A percentile compares a stretch with the other conserved stretches of the same genome.
These are phyloP conservation scores for Aspergillus latus DNA, from an alignment of 2,329 filamentous ascomycete species.

Conservation along the genomic window DNA sequence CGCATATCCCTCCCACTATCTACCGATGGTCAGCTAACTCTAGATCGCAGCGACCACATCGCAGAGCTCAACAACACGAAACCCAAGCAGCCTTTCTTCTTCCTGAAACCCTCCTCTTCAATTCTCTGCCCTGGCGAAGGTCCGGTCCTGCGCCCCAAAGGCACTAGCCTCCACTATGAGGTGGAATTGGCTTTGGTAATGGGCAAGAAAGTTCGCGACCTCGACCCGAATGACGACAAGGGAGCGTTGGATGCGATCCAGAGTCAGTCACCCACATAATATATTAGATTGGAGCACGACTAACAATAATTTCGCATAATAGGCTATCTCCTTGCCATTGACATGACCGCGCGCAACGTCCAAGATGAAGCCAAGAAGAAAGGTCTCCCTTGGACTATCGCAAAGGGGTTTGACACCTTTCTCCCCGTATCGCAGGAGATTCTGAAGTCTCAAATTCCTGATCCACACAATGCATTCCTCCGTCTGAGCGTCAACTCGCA, in stretches of 20 bases:
- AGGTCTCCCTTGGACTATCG: conserved; percentile 94
- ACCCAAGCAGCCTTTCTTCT: conserved; percentile 98
- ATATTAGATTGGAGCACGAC: not conserved
- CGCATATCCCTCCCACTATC: conserved; percentile 34
- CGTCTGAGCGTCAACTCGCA: conserved; percentile 81
- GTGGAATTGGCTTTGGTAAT: conserved; percentile 90
- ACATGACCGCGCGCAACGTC: conserved; percentile 94
- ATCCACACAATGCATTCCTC: conserved; percentile 86
- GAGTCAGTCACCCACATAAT: conserved; percentile 48
- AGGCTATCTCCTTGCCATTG: conserved; percentile 89
- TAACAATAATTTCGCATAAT: not conserved
- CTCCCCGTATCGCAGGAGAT: conserved; percentile 82
- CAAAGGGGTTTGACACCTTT: conserved; percentile 98
- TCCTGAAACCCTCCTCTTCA: conserved; percentile 88
- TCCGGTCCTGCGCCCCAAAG: conserved; percentile 76
- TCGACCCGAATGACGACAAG: conserved; percentile 70
- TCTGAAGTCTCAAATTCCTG: conserved; percentile 72
- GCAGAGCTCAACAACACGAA: conserved; percentile 82
- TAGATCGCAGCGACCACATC: conserved; percentile 73
- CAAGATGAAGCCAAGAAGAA: conserved; percentile 98
- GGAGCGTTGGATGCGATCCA: conserved; percentile 80
- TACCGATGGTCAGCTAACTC: conserved; percentile 5
- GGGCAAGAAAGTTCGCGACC: conserved; percentile 74
- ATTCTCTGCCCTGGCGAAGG: conserved; percentile 78
- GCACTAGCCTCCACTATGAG: conserved; percentile 88